Conservation (phyloP, 2,329 filamentous ascomycete genomes). For the Monilinia fructicola region DNA sequence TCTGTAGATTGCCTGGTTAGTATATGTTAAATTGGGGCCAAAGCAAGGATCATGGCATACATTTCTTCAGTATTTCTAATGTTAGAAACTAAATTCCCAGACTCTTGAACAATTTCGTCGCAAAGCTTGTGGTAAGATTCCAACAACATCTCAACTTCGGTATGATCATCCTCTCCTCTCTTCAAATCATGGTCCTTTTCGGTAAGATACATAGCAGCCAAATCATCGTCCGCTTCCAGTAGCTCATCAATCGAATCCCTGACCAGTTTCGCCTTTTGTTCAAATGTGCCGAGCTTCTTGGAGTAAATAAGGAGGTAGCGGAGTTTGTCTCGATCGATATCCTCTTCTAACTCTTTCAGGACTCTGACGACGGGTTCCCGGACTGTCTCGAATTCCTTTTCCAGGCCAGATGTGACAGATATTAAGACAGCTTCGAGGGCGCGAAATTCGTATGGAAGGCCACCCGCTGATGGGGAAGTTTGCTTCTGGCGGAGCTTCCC, state of each 20-base stretch:
- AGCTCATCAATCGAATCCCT: conserved; percentile 93
- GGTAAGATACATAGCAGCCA: conserved; percentile 91
- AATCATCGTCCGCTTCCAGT: conserved; percentile 91
- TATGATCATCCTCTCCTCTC: conserved; percentile 81
- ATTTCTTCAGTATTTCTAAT: conserved; percentile 99
- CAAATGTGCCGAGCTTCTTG: conserved; percentile 94
- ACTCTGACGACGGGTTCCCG: conserved; percentile 89
- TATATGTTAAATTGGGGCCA: not conserved
- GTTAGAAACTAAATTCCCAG: conserved; percentile 86
- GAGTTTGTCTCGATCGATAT: conserved; percentile 93
- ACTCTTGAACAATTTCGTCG: conserved; percentile 96
- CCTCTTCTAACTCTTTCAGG: conserved; percentile 86
- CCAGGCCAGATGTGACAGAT: conserved; percentile 85
- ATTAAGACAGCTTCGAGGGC: conserved; percentile 94
- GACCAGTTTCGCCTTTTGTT: conserved; percentile 93
- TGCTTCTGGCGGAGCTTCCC: conserved; percentile 85
- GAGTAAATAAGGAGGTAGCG: conserved; percentile 88
- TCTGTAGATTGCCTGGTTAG: conserved; percentile 46
- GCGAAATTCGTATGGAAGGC: conserved; percentile 90
- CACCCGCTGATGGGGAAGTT: conserved; percentile 54
- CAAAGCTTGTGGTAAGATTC: conserved; percentile 98
- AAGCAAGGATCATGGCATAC: conserved; percentile 51
- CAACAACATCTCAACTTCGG: conserved; percentile 93
- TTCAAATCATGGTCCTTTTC: conserved; percentile 76
- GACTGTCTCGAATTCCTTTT: conserved; percentile 92